phyloP scores from a whole-genome alignment of 106 monocot species.

The Hemerocallis citrina region DNA sequence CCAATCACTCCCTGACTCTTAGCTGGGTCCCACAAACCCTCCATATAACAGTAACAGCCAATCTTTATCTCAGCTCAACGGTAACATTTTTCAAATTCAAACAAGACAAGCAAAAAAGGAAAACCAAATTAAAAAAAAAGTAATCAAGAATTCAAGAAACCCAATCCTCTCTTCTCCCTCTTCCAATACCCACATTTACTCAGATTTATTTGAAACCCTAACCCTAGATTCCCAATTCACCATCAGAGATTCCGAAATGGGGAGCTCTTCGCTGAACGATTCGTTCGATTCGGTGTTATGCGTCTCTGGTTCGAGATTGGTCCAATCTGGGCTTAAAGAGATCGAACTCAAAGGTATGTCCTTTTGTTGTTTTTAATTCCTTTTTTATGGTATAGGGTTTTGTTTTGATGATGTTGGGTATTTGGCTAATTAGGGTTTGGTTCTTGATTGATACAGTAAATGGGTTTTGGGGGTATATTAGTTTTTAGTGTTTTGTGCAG shows the following conservation, averaged over 20 bases:
- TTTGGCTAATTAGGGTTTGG: neutral
- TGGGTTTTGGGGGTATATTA: neutral
- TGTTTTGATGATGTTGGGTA: neutral
- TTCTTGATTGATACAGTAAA: neutral
- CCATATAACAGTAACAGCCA: neutral
- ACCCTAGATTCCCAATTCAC: conserved; percentile 18
- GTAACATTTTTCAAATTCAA: conserved; percentile 3
- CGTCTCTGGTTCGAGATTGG: conserved; percentile 38
- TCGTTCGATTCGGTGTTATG: conserved; percentile 58
- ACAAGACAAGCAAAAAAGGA: neutral
- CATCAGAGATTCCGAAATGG: conserved; percentile 10
- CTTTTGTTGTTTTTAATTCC: neutral
- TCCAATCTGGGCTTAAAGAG: conserved; percentile 36
- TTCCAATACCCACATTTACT: neutral
- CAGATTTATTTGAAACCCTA: conserved; percentile 9
- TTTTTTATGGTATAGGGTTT: neutral
- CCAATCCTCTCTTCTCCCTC: neutral
- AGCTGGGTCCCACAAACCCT: neutral
- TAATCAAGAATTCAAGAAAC: neutral
- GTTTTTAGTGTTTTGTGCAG: neutral
- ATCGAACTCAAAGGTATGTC: conserved; percentile 26
- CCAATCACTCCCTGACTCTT: too few relatives aligned
- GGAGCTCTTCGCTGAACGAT: conserved; percentile 13
- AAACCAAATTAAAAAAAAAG: neutral
- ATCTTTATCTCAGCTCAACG: neutral